phyloP scores from a whole-genome alignment of 495 filamentous ascomycete species.

The Neurospora sp. region DNA sequence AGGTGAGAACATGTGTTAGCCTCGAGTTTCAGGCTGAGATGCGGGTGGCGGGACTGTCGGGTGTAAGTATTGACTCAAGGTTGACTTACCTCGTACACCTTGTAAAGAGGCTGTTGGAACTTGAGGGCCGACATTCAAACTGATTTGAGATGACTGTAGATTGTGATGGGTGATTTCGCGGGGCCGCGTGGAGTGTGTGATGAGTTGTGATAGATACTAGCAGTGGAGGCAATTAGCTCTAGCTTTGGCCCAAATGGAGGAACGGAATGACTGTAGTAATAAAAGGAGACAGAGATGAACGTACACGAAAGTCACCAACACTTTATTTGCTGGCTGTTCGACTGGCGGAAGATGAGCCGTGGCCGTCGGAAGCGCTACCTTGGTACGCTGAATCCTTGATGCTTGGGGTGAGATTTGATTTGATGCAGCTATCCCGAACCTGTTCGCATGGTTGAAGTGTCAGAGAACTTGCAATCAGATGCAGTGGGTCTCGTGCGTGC shows the following conservation, averaged over 20 bases:
- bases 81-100: constrained; percentile 40
- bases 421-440: constrained; percentile 42
- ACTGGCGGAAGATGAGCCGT: constrained; percentile 13
- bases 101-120: constrained; percentile 38
- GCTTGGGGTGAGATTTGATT: constrained; percentile 20
- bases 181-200: not conserved
- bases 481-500: constrained; percentile 28
- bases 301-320: not conserved
- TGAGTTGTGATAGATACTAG: not conserved
- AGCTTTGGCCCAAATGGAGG: not conserved
- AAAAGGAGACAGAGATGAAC: not conserved
- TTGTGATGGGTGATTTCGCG: not conserved
- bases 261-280: not conserved
- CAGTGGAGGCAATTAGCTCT: not conserved
- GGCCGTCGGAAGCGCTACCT: constrained; percentile 3
- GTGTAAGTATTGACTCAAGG: not conserved
- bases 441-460: constrained; percentile 35
- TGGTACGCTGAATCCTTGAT: not conserved
- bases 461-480: constrained; percentile 30
- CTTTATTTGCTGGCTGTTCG: not conserved
- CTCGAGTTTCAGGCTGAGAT: not conserved
- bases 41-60: not conserved
- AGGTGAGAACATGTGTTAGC: constrained; percentile 3
- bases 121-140: constrained; percentile 42
- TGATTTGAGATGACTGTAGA: constrained; percentile 15